These are phyloP conservation scores for Colletotrichum sp. DNA, from an alignment of 2,329 filamentous ascomycete genomes.

Conservation along the genomic window DNA sequence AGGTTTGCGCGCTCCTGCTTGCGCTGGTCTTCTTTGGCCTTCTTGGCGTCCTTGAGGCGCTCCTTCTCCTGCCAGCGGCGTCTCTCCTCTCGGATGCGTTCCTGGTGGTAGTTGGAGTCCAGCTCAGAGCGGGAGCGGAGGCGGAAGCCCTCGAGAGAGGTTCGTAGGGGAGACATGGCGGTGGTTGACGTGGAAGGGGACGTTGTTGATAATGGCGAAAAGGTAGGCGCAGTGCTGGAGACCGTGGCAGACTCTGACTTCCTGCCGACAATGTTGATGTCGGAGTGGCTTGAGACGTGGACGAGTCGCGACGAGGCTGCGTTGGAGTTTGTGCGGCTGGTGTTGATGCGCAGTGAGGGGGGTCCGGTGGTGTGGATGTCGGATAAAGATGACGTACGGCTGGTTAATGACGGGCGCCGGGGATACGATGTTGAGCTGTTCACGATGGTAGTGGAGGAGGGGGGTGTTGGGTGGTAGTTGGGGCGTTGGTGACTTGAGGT, in stretches of 20 bases:
- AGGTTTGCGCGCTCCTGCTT: conserved; percentile 63
- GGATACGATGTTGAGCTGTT: conserved; percentile 27
- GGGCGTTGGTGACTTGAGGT: not conserved
- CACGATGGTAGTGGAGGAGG: conserved; percentile 27
- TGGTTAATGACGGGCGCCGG: conserved; percentile 42
- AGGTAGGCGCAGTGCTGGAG: conserved; percentile 28
- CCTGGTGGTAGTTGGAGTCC: conserved; percentile 55
- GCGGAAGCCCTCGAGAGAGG: conserved; percentile 66
- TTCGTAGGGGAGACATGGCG: conserved; percentile 59
- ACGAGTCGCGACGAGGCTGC: conserved; percentile 40
- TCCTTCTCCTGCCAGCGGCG: conserved; percentile 69
- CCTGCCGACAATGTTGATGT: conserved; percentile 42
- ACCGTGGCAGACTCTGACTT: conserved; percentile 26
- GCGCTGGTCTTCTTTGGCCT: conserved; percentile 61
- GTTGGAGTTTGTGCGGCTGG: conserved; percentile 30
- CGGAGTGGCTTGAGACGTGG: conserved; percentile 53
- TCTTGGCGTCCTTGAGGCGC: conserved; percentile 65
- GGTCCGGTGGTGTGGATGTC: conserved; percentile 34
- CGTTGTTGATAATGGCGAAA: conserved; percentile 32
- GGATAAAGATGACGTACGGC: conserved; percentile 41
- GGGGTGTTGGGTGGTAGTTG: conserved; percentile 24
- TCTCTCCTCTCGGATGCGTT: conserved; percentile 65
- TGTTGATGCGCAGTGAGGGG: conserved; percentile 42
- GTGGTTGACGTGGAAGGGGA: conserved; percentile 37
- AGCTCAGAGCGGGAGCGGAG: conserved; percentile 66